A percentile compares a stretch with the other conserved stretches of the same genome.
These are phyloP conservation scores for Haematococcus sp. DNA, from an alignment of 139 green algal species.

Conservation along the genomic window DNA sequence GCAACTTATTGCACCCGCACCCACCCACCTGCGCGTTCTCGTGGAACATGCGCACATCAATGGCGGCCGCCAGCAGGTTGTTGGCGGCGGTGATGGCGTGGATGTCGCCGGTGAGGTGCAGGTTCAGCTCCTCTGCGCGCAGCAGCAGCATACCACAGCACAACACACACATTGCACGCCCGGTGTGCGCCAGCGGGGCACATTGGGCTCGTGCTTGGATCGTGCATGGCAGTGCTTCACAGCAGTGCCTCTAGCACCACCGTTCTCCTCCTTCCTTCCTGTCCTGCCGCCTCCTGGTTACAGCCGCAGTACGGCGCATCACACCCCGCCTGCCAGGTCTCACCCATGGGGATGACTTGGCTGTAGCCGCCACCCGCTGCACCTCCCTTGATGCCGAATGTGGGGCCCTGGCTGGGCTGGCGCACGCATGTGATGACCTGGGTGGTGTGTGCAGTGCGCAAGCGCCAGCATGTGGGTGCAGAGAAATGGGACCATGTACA, in stretches of 20 bases:
- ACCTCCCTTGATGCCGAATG: constrained; percentile 98
- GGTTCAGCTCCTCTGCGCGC: constrained; percentile 66
- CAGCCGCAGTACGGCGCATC: no score
- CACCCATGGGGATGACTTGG: constrained; percentile 89
- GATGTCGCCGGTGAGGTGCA: constrained; percentile 97
- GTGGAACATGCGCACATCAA: constrained; percentile 97
- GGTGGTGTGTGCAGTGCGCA: no score
- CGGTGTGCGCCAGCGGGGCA: no score
- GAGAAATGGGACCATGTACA: no score
- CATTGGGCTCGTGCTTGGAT: neutral
- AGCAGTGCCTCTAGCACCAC: neutral
- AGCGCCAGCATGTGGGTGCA: no score
- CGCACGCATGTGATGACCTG: constrained; percentile 89
- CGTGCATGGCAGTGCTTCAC: neutral
- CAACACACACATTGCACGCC: no score
- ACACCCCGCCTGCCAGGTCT: no score
- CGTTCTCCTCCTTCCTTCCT: no score
- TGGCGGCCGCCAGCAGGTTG: constrained; percentile 95
- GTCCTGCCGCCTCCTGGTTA: no score
- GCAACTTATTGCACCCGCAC: neutral
- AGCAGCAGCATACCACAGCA: no score
- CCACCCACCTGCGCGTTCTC: constrained; percentile 49
- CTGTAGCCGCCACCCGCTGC: constrained; percentile 95
- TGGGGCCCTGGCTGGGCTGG: constrained; percentile 95
- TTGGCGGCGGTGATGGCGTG: constrained; percentile 97